Conservation (phyloP, 1,284 basidiomycete genomes). For the Porodaedalea pini region DNA sequence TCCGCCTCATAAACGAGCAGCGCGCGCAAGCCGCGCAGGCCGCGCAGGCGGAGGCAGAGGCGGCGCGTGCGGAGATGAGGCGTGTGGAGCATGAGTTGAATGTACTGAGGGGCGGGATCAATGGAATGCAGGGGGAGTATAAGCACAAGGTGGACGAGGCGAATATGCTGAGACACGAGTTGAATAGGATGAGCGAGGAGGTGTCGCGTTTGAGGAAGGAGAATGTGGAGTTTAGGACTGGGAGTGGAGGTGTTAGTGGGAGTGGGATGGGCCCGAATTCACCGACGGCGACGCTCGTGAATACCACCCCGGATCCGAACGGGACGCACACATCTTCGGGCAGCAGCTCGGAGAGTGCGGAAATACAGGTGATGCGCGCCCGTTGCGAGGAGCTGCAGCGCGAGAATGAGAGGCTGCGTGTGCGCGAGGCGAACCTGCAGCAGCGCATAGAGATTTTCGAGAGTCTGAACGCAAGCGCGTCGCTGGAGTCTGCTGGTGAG, state of each 20-base stretch:
- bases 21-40: not conserved
- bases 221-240: not conserved
- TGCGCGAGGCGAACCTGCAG: not conserved
- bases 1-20: slow-evolving; percentile 5
- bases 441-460: slow-evolving; percentile 1
- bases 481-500: not conserved
- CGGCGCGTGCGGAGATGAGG: not conserved
- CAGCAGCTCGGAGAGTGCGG: not conserved
- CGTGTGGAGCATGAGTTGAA: not conserved
- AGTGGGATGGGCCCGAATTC: not conserved
- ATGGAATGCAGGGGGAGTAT: not conserved
- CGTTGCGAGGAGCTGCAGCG: slow-evolving; percentile 1
- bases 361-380: not conserved
- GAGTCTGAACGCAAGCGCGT: not conserved
- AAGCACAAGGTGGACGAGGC: not conserved
- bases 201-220: not conserved
- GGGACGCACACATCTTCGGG: too few relatives aligned
- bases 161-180: not conserved
- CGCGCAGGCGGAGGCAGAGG: not conserved
- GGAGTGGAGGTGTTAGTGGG: not conserved
- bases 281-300: not conserved
- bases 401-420: slow-evolving; percentile 1
- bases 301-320: not conserved
- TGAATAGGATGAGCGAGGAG: not conserved
- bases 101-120: not conserved